Percentiles rank a stretch among this genome's conserved stretches.
phyloP scores from a whole-genome alignment of 139 green algal species.

The Cymbomonas tetramitiformis region DNA sequence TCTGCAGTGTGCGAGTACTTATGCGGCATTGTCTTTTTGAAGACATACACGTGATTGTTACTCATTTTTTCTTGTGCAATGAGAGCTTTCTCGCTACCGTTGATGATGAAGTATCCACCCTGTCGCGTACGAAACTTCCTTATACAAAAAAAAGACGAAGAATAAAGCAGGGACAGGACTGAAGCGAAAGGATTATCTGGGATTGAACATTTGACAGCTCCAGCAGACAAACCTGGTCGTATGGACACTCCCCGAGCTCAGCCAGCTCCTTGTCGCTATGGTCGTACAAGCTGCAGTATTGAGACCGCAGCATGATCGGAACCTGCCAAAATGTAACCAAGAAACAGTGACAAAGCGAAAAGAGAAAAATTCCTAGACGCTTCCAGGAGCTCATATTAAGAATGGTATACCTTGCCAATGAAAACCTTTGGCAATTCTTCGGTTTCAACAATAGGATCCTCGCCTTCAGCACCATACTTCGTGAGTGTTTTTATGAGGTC shows the following conservation, averaged over 20 bases:
- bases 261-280: conserved; percentile 64
- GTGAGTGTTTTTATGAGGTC: conserved; percentile 64
- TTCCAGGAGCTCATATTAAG: conserved; percentile 11
- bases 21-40: conserved; percentile 80
- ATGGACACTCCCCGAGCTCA: conserved; percentile 85
- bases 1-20: conserved; percentile 82
- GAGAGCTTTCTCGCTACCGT: conserved; percentile 95
- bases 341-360: conserved; percentile 2
- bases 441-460: conserved; percentile 27
- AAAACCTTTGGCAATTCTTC: conserved; percentile 62
- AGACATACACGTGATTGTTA: conserved; percentile 96
- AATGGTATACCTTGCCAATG: conserved; percentile 82
- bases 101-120: conserved; percentile 98
- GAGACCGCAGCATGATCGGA: conserved; percentile 91
- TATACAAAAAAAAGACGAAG: background rate
- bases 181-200: background rate
- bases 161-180: background rate
- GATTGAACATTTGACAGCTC: conserved; percentile 12
- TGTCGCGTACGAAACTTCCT: no score
- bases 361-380: background rate
- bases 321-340: no score
- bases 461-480: conserved; percentile 28
- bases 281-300: conserved; percentile 74
- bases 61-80: conserved; percentile 96
- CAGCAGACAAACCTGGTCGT: no score